Evolutionary conservation across 192 early-diverging fungal species (phyloP).

Genomic region (Coemansia sp.): DNA sequence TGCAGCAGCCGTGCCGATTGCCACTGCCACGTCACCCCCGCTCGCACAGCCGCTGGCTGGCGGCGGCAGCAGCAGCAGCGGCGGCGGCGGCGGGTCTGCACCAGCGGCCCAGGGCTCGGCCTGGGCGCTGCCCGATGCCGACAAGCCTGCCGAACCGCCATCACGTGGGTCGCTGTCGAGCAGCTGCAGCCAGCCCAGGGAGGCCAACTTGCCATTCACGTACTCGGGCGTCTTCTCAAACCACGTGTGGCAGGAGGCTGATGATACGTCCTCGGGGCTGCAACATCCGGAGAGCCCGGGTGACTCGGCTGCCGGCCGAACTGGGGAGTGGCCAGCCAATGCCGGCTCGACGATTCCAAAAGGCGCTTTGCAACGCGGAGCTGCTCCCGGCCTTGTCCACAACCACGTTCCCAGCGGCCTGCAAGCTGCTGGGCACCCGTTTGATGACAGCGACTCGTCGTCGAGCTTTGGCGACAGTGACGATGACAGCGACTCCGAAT

Average conservation of each 20-base stretch:
- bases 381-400: neutral
- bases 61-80: neutral
- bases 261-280: neutral
- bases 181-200: neutral
- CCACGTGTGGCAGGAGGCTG: conserved; percentile 10
- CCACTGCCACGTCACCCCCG: conserved; percentile 12
- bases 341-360: neutral
- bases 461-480: conserved; percentile 18
- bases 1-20: conserved; percentile 16
- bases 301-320: neutral
- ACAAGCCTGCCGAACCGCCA: conserved; percentile 1
- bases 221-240: conserved; percentile 49
- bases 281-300: too few species aligned
- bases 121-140: neutral
- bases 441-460: conserved; percentile 17
- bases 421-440: conserved; percentile 19
- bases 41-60: neutral
- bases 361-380: neutral
- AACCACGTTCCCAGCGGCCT: conserved; percentile 27
- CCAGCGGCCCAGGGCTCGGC: too few species aligned
- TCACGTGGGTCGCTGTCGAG: conserved; percentile 8
- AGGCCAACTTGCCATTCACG: conserved; percentile 35
- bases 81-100: neutral
- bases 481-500: conserved; percentile 37
- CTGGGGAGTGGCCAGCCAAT: neutral